Percentiles rank a stretch among this genome's conserved stretches.
These are phyloP conservation scores for Lycium ferocissimum DNA, from an alignment of 257 asterid species.

Conservation along the genomic window DNA sequence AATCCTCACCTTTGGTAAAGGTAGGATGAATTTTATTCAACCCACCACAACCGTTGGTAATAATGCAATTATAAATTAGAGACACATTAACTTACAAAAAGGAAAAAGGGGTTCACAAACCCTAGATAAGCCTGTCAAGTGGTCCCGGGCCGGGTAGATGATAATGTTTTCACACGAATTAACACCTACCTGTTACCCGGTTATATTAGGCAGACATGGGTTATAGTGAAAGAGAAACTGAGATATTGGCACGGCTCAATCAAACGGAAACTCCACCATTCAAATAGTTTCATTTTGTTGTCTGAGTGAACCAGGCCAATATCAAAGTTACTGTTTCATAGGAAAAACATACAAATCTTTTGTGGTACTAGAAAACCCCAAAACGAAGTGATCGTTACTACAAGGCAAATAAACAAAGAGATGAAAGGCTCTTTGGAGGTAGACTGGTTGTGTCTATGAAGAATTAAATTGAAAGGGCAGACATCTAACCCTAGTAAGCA, in stretches of 20 bases:
- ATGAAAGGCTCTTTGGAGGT: not conserved
- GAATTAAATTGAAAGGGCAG: not conserved
- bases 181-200: not conserved
- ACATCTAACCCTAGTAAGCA: not conserved
- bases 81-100: not conserved
- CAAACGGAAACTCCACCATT: conserved; percentile 32
- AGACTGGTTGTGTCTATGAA: not conserved
- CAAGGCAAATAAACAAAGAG: not conserved
- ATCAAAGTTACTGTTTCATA: conserved; percentile 46
- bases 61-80: not conserved
- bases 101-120: not conserved
- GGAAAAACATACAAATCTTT: not conserved
- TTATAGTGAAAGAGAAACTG: conserved; percentile 31
- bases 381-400: not conserved
- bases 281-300: conserved; percentile 20
- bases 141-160: too few species aligned
- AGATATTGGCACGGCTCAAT: conserved; percentile 72
- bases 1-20: not conserved
- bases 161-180: not conserved
- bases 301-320: conserved; percentile 67
- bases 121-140: not conserved
- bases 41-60: not conserved
- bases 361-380: not conserved
- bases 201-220: not conserved
- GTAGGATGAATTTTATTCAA: not conserved